Base-by-base conservation (phyloP, 2,329 filamentous ascomycete species). In the Diaporthe ilicicola region DNA sequence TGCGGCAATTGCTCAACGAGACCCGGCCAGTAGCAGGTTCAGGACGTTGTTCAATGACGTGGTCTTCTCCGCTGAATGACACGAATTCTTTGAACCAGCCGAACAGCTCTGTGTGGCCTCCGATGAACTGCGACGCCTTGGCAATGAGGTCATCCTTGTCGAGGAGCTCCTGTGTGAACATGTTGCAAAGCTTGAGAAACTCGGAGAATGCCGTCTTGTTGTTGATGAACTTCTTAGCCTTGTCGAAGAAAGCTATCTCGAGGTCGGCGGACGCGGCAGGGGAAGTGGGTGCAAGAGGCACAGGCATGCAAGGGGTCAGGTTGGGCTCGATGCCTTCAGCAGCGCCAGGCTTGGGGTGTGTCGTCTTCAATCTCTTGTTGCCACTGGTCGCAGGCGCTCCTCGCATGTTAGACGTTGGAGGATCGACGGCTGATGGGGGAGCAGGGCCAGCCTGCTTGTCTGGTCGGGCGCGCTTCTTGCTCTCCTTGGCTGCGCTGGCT, bases 151-250 rank as follows among this genome's bases (percentile, higher is more conserved):
- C 90, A 72, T 93, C 91, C 70, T 92, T 92, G 77, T 97, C 94
- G 73, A 99, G 97, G 64, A 99, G 88, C 75, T 97, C 95, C 76
- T 97, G 93, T 27, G 93, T 96, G 83, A 94, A 99, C 37, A 99
- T 87, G 76, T 98, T 99, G 85, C 95, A 96, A 8, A 99, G 89
- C 84, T 99, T 99, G 74, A 99, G 83, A 81, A 99, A 99, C 80
- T 99, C 96, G 76, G 93, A 95, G 88, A 97, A 97, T 3, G 92
- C 92, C 69, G 94, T 93, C 80, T 97, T 93, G 81, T 98, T 98
- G 73, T 92, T 91, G 70, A 99, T 94, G 77, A 92, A 95, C 82
- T 99, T 99, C 87, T 98, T 98, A 22, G 96, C 94, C 9, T 94
- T 92, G 73, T 99, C 96, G 76, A 99, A 99, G 82, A 98, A 98